Conservation (phyloP, 2,329 filamentous ascomycete genomes). For the Phyllosticta citrichinensis region DNA sequence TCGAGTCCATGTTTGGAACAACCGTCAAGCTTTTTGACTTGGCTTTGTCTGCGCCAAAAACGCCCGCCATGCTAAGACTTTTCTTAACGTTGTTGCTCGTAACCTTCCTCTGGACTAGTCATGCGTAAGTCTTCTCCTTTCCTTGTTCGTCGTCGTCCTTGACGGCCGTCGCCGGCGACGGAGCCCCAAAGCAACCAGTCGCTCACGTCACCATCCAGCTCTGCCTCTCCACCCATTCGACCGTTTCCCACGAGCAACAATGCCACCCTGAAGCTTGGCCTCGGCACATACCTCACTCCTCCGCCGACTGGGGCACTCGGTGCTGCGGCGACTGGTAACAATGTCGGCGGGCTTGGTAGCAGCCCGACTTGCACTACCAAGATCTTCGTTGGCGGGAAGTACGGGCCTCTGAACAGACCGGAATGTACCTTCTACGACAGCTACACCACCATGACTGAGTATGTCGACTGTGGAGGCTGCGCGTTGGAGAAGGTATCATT, state of each 20-base stretch:
- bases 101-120: background rate
- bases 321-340: background rate
- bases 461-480: conserved; percentile 22
- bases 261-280: background rate
- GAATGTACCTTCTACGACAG: conserved; percentile 19
- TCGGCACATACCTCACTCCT: background rate
- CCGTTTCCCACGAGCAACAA: background rate
- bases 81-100: background rate
- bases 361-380: background rate
- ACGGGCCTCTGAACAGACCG: conserved; percentile 13
- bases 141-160: background rate
- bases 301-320: background rate
- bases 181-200: background rate
- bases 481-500: conserved; percentile 14
- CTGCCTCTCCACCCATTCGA: background rate
- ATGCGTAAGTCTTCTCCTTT: background rate
- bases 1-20: background rate
- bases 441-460: conserved; percentile 18
- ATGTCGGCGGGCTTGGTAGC: background rate
- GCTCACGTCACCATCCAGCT: background rate
- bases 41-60: background rate
- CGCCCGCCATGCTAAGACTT: background rate
- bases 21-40: background rate
- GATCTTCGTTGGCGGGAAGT: background rate
- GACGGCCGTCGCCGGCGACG: background rate